Percentiles rank a stretch among this genome's conserved stretches.
phyloP scores from a whole-genome alignment of 2,329 filamentous ascomycete genomes.

The Chaetomiaceae sp. region DNA sequence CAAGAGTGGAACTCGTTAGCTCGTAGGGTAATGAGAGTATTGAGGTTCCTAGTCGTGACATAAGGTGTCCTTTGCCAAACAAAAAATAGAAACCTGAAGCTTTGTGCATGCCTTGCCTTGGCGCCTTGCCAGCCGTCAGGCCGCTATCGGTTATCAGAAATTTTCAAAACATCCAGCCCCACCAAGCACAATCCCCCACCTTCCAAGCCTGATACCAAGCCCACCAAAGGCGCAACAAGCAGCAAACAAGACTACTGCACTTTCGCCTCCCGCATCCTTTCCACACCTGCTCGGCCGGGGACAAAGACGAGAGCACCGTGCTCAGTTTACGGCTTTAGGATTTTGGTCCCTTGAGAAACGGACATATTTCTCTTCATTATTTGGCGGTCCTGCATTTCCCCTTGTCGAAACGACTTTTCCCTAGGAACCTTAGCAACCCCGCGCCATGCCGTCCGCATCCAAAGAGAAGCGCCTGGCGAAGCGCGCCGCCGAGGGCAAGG shows the following conservation, averaged over 20 bases:
- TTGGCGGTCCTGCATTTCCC: background rate
- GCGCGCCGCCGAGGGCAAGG: constrained; percentile 66
- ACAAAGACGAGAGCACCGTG: constrained; percentile 13
- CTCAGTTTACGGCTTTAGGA: constrained; percentile 11
- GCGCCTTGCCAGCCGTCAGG: constrained; percentile 20
- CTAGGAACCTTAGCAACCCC: too few species aligned
- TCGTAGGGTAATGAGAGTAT: too few species aligned
- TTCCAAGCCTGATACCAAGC: constrained; percentile 15
- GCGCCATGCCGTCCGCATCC: constrained; percentile 57
- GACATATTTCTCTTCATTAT: constrained; percentile 2
- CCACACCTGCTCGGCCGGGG: constrained; percentile 9
- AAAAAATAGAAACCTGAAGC: background rate
- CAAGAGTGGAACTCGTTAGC: too few species aligned
- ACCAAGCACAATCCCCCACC: constrained; percentile 22
- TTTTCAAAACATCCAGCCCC: constrained; percentile 24
- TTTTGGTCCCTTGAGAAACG: background rate
- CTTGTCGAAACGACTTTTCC: background rate
- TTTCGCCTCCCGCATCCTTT: constrained; percentile 17
- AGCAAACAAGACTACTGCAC: too few species aligned
- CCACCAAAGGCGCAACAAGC: constrained; percentile 22
- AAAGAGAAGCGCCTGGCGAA: constrained; percentile 68
- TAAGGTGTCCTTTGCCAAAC: background rate
- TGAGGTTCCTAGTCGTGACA: too few species aligned
- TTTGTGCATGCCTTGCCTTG: constrained; percentile 16
- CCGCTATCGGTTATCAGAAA: constrained; percentile 27